Conservation (phyloP, 768 basidiomycete species). For the Lyophyllum decastes region DNA sequence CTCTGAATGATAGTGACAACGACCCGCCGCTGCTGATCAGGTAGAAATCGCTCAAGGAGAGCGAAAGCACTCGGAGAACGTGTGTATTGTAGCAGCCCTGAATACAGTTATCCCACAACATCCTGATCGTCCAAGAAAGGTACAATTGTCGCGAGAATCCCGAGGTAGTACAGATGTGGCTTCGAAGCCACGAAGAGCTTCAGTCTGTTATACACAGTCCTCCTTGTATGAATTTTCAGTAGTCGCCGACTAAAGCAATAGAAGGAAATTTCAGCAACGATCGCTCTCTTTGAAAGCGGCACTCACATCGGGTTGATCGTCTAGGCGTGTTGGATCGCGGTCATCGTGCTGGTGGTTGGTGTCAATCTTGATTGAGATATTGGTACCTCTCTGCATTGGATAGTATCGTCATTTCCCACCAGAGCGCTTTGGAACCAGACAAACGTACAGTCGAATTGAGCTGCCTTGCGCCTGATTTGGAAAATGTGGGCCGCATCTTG, state of each 20-base stretch:
- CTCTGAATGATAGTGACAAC: not conserved
- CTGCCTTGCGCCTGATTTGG: constrained; percentile 36
- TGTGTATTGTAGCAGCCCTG: not conserved
- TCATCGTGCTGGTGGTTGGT: constrained; percentile 54
- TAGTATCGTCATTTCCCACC: constrained; percentile 1
- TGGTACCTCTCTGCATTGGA: constrained; percentile 38
- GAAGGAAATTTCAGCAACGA: not conserved
- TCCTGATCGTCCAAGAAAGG: constrained; percentile 8
- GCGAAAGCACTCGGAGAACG: not conserved
- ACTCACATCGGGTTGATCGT: constrained; percentile 20
- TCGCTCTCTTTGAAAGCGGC: not conserved
- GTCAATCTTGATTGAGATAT: constrained; percentile 67
- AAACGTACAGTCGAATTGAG: constrained; percentile 31
- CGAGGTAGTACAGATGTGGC: not conserved
- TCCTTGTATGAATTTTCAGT: constrained; percentile 17
- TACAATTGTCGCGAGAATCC: not conserved
- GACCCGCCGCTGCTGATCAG: too few relatives aligned
- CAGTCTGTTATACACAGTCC: constrained; percentile 6
- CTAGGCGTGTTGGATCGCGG: constrained; percentile 32
- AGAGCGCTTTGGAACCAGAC: not conserved
- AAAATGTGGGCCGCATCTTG: constrained; percentile 37
- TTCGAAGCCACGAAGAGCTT: not conserved
- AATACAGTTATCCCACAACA: constrained; percentile 14
- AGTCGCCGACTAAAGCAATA: constrained; percentile 13
- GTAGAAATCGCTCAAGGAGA: not conserved